A percentile compares a stretch with the other conserved stretches of the same genome.
Conservation (phyloP, 768 basidiomycete genomes). For the Tulasnella sp. region DNA sequence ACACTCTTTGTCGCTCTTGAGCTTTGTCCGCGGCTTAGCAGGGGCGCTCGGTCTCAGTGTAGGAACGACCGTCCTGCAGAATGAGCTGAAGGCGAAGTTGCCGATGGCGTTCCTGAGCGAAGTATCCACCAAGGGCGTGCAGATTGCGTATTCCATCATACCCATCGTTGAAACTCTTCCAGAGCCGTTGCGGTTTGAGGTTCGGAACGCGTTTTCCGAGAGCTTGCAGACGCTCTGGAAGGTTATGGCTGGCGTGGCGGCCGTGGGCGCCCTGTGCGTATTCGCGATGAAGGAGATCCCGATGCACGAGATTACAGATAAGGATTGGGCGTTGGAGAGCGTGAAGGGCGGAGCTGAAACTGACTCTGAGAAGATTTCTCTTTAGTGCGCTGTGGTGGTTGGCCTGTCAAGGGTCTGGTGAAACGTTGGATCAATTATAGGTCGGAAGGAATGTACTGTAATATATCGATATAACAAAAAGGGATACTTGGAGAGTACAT, state of each 20-base stretch:
- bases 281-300: constrained; percentile 29
- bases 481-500: too few relatives aligned
- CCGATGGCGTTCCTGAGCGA: constrained; percentile 29
- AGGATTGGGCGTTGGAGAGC: constrained; percentile 26
- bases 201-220: constrained; percentile 19
- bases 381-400: too few relatives aligned
- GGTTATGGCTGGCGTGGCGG: constrained; percentile 33
- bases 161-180: constrained; percentile 17
- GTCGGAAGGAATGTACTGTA: too few relatives aligned
- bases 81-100: constrained; percentile 33
- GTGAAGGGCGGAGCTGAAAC: constrained; percentile 13
- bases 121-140: constrained; percentile 20
- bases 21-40: constrained; percentile 25
- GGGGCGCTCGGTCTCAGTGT: background rate
- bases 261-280: constrained; percentile 28
- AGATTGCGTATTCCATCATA: constrained; percentile 21
- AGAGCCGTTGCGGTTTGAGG: constrained; percentile 11
- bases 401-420: too few relatives aligned
- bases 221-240: constrained; percentile 16
- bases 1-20: constrained; percentile 17
- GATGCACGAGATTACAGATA: constrained; percentile 26
- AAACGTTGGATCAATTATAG: too few relatives aligned
- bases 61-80: constrained; percentile 40
- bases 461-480: too few relatives aligned
- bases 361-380: too few relatives aligned